These are phyloP conservation scores for Firmiana major DNA, from an alignment of 345 rosid genomes.

Conservation along the genomic window DNA sequence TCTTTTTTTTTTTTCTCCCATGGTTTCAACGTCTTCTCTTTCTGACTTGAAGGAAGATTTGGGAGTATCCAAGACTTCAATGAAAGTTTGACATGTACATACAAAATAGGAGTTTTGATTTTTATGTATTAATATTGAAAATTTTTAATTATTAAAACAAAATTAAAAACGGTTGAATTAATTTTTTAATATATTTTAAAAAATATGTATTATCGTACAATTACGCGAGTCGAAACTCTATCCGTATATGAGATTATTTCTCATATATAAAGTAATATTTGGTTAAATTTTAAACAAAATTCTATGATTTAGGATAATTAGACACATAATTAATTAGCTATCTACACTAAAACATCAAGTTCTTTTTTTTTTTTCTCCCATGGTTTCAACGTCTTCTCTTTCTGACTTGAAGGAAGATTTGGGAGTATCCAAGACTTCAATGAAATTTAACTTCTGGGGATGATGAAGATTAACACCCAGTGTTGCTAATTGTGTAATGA, in stretches of 20 bases:
- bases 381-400: background rate
- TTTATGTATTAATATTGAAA: no score
- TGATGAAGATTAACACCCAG: background rate
- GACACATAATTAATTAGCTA: background rate
- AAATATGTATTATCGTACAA: no score
- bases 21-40: background rate
- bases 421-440: background rate
- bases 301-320: no score
- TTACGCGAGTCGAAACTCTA: no score
- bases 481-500: background rate
- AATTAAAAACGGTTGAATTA: no score
- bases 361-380: background rate
- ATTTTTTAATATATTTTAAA: no score
- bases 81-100: background rate
- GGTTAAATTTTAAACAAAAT: no score
- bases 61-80: background rate
- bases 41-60: background rate
- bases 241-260: no score
- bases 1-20: background rate
- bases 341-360: no score
- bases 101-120: no score
- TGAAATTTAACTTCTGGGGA: conserved; percentile 3
- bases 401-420: background rate
- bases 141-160: no score
- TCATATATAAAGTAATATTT: no score